phyloP scores from a whole-genome alignment of 352 stramenopile genomes.

The Globisporangium spinosum region DNA sequence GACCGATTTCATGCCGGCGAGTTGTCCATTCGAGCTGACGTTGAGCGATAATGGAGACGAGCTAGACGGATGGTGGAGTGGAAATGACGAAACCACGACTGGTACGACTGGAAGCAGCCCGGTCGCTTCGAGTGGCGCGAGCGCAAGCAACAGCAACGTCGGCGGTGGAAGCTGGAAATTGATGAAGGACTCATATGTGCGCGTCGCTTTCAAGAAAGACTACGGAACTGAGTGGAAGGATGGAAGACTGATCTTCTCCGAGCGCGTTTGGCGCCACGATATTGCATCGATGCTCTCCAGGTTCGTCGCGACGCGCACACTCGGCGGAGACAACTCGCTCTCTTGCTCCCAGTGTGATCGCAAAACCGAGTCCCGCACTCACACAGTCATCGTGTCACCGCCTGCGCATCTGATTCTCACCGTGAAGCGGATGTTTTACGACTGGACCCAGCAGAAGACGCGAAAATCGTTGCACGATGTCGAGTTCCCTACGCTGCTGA shows the following conservation, averaged over 20 bases:
- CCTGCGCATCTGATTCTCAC: slow-evolving; percentile 84
- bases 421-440: slow-evolving; percentile 89
- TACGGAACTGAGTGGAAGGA: slow-evolving; percentile 87
- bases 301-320: slow-evolving; percentile 73
- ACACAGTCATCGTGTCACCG: slow-evolving; percentile 79
- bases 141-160: not conserved
- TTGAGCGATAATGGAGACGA: slow-evolving; percentile 51
- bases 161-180: slow-evolving; percentile 59
- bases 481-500: slow-evolving; percentile 63
- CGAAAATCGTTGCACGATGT: slow-evolving; percentile 86
- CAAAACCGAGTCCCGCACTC: slow-evolving; percentile 78
- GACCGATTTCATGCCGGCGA: slow-evolving; percentile 61
- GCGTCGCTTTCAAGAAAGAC: slow-evolving; percentile 88
- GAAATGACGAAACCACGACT: slow-evolving; percentile 32
- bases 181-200: slow-evolving; percentile 82
- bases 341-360: slow-evolving; percentile 62
- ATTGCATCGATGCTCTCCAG: slow-evolving; percentile 79
- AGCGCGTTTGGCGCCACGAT: slow-evolving; percentile 82
- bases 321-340: slow-evolving; percentile 79
- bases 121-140: not conserved
- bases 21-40: slow-evolving; percentile 63
- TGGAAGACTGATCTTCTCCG: slow-evolving; percentile 69
- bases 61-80: slow-evolving; percentile 78
- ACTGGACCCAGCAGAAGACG: slow-evolving; percentile 86
- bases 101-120: slow-evolving; percentile 4